Base-by-base conservation (phyloP, 176 grass and related monocot species). In the Aegilops longissima region DNA sequence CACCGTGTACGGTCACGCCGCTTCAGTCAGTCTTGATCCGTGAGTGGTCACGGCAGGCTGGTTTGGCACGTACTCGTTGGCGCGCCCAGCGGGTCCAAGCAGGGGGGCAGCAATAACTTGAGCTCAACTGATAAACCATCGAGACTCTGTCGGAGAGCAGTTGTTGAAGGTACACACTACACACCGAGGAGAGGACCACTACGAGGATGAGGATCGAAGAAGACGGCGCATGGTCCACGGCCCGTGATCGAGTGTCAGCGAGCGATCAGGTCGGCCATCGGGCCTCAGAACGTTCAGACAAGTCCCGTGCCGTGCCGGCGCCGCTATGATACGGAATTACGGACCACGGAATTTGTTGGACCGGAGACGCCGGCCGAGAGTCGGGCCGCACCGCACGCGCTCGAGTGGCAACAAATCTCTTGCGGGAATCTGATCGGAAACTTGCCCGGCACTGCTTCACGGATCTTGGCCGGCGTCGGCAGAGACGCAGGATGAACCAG, bases 221-320 rank as follows among this genome's bases (percentile, higher is more conserved):
- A 27, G 78, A 52, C 23, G 38, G 39, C 34, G 6, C 23, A 69
- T 77, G 83, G 72, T 82, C 88, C 84, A 72, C 54, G 39, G 35
- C 45, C 88, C 84, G 84, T 90, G 88, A 82, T 33, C 21, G 24
- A 8, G 45, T 66, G 76, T 4, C 80, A 88, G 72, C 12, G 18
- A 0, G 3, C 7, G 23, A 18, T 75, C 72, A 75, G 70, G 72
- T 49, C 71, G 71, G 71, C 45, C 71, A 74, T 74, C n/a, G 24
- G 36, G 33, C 35, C 49, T 52, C 14, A 6, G 61, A 29, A 7
- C 34, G 24, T 29, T 1, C 49, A 9, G 34, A 12, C 36, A 73
- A 31, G 16, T 54, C 52, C 52, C 16, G 17, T 51, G 42, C 39
- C 39, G 39, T 42, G 44, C 44, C 44, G 44, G 44, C 44, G 44